These are phyloP conservation scores for Quercus lobata DNA, from an alignment of 331 rosid genomes.

Conservation along the genomic window DNA sequence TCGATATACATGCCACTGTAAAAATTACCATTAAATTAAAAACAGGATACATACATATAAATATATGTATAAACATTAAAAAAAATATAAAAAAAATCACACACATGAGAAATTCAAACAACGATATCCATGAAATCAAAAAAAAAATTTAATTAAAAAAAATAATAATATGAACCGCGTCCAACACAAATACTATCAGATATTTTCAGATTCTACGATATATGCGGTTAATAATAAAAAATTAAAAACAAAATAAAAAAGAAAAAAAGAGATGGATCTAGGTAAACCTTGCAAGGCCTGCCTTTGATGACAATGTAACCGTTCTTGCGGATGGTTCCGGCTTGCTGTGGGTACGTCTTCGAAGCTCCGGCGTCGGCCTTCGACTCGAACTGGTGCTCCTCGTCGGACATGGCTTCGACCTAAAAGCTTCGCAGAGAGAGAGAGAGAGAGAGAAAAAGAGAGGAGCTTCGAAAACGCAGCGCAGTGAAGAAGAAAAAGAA, in stretches of 20 bases:
- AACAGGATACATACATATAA: too few relatives aligned
- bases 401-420: constrained; percentile 77
- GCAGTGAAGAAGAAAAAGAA: background rate
- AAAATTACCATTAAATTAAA: too few relatives aligned
- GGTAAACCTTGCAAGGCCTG: constrained; percentile 91
- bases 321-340: constrained; percentile 90
- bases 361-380: constrained; percentile 99
- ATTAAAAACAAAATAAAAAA: background rate
- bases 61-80: too few relatives aligned
- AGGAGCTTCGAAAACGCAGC: background rate
- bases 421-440: background rate
- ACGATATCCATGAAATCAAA: background rate
- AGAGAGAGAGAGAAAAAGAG: background rate
- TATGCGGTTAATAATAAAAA: background rate
- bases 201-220: background rate
- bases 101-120: too few relatives aligned
- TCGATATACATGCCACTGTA: too few relatives aligned
- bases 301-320: constrained; percentile 85
- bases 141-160: background rate
- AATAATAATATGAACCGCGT: background rate
- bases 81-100: too few relatives aligned
- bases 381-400: constrained; percentile 95
- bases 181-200: background rate
- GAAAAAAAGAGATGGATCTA: background rate
- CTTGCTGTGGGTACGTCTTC: constrained; percentile 93